These are phyloP conservation scores for Coffea canephora DNA, from an alignment of 257 asterid species.

Conservation along the genomic window DNA sequence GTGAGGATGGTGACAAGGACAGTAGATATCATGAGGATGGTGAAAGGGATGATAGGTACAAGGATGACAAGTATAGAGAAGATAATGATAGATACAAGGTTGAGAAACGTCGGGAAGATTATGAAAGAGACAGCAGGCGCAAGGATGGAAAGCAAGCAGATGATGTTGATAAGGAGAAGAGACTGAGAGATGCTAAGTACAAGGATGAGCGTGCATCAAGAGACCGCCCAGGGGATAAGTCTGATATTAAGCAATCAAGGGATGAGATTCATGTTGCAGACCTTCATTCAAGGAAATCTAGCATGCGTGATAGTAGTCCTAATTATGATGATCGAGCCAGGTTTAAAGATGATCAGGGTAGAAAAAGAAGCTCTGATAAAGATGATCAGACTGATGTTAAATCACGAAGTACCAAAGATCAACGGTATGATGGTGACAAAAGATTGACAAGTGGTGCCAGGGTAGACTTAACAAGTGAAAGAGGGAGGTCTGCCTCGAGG, in stretches of 20 bases:
- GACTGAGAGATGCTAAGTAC: conserved; percentile 56
- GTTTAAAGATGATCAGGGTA: conserved; percentile 68
- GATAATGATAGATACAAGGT: conserved; percentile 58
- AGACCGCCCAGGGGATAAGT: conserved; percentile 67
- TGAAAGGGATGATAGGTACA: conserved; percentile 49
- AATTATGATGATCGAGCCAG: conserved; percentile 64
- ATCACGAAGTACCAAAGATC: conserved; percentile 67
- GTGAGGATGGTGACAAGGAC: conserved; percentile 62
- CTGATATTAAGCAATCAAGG: conserved; percentile 57
- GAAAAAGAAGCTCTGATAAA: conserved; percentile 64
- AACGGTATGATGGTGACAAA: conserved; percentile 62
- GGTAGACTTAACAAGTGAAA: conserved; percentile 49
- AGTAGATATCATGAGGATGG: conserved; percentile 48
- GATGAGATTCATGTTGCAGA: conserved; percentile 64
- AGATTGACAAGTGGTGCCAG: conserved; percentile 48
- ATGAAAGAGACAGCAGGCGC: conserved; percentile 49
- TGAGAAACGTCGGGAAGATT: conserved; percentile 61
- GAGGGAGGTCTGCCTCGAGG: conserved; percentile 69
- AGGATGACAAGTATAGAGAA: conserved; percentile 44
- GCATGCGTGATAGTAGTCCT: conserved; percentile 61
- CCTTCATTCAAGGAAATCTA: conserved; percentile 55
- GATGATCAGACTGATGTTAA: conserved; percentile 66
- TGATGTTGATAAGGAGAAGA: conserved; percentile 66
- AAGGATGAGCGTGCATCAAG: conserved; percentile 59
- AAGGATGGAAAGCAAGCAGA: conserved; percentile 63